Percentiles rank a stretch among this genome's conserved stretches.
phyloP scores from a whole-genome alignment of 2,329 filamentous ascomycete species.

The Paraconiothyrium brasiliense region DNA sequence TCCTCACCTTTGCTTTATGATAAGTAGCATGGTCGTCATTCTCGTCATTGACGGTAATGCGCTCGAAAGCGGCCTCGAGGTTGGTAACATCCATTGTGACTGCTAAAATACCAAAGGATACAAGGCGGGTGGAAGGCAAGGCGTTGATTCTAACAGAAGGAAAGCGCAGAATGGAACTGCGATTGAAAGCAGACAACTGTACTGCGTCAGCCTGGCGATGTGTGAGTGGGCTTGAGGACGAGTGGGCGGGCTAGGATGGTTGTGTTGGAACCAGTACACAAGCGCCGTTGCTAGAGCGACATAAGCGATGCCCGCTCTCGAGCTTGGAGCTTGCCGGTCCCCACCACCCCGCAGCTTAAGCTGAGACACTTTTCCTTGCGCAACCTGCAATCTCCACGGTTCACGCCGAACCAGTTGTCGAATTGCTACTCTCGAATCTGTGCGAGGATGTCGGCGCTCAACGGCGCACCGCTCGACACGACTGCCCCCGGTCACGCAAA shows the following conservation, averaged over 20 bases:
- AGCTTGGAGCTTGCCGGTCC: conserved; percentile 17
- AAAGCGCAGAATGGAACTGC: conserved; percentile 17
- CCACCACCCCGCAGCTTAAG: conserved; percentile 10
- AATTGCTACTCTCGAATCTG: conserved; percentile 6
- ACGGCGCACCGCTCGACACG: conserved; percentile 46
- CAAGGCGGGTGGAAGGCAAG: conserved; percentile 22
- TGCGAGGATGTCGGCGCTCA: conserved; percentile 38
- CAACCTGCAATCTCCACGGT: conserved; percentile 19
- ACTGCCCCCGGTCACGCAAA: conserved; percentile 44
- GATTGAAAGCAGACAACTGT: conserved; percentile 15
- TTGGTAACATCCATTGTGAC: conserved; percentile 73
- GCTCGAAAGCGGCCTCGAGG: conserved; percentile 88
- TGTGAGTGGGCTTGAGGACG: conserved; percentile 14
- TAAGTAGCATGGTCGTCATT: conserved; percentile 70
- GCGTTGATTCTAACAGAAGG: conserved; percentile 21
- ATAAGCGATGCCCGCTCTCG: conserved; percentile 1
- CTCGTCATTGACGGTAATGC: conserved; percentile 88
- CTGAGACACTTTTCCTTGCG: conserved; percentile 4
- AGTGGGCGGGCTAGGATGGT: conserved; percentile 13
- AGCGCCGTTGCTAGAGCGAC: conserved; percentile 26
- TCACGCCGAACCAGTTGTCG: conserved; percentile 13
- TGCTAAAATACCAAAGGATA: conserved; percentile 22
- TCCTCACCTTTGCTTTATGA: conserved; percentile 78
- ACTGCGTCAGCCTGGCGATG: conserved; percentile 14
- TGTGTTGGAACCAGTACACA: conserved; percentile 22